A percentile compares a stretch with the other conserved stretches of the same genome.
These are phyloP conservation scores for Tuber brumale DNA, from an alignment of 495 filamentous ascomycete species.

Conservation along the genomic window DNA sequence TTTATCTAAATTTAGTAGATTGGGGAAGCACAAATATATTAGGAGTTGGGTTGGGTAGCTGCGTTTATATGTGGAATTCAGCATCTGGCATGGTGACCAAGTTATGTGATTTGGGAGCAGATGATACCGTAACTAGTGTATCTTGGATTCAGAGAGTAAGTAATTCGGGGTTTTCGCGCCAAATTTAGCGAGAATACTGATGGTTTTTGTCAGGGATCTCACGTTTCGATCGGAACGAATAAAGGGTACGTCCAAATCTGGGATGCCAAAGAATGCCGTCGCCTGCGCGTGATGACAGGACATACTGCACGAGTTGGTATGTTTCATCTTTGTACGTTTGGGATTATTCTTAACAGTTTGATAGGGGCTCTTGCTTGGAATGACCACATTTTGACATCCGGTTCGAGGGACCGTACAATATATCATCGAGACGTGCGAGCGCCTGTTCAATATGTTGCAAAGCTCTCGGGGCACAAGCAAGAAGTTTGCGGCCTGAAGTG, in stretches of 20 bases:
- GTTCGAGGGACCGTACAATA: constrained; percentile 85
- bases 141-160: constrained; percentile 84
- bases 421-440: constrained; percentile 91
- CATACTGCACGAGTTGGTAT: constrained; percentile 78
- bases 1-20: constrained; percentile 93
- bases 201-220: constrained; percentile 59
- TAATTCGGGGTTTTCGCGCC: constrained; percentile 3
- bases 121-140: constrained; percentile 92
- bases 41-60: constrained; percentile 82
- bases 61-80: constrained; percentile 99
- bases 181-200: constrained; percentile 14
- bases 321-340: constrained; percentile 7
- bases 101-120: constrained; percentile 75
- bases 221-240: constrained; percentile 86
- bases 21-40: constrained; percentile 95
- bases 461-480: constrained; percentile 90
- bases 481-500: constrained; percentile 97
- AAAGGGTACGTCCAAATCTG: constrained; percentile 95
- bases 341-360: constrained; percentile 1
- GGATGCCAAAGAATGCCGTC: constrained; percentile 79
- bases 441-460: constrained; percentile 81
- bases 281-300: constrained; percentile 90
- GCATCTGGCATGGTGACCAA: constrained; percentile 78
- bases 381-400: constrained; percentile 91
- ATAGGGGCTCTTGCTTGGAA: constrained; percentile 83